Evolutionary conservation across 768 basidiomycete genomes (phyloP), one percentile per base, ranked within the genome.

Genomic region (Boletales sp.): DNA sequence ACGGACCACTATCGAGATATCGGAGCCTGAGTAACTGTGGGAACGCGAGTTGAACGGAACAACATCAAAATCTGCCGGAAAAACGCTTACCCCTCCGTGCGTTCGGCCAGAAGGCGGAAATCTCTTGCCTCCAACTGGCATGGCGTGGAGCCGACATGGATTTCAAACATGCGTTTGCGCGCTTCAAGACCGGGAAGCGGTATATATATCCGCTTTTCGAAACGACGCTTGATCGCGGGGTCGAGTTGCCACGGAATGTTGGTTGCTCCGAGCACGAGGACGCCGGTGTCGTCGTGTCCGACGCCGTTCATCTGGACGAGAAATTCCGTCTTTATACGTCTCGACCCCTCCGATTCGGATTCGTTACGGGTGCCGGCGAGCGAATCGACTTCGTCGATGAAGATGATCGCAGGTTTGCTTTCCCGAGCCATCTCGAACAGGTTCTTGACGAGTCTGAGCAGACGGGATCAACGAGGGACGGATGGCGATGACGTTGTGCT

Each of bases 221-320:
- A 98, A 83, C 95, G 83, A 65, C 97, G 87, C 69, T 97, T 98
- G 73, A 97, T 97, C 39, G 95, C 95, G 55, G 90, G 88, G 65
- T 98, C 95, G 40, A 97, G 79, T 64, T 94, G 90, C 95, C 95
- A 98, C 3, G 97, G 97, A 45, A 98, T 97, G 58, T 99, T 99
- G 5, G 97, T 99, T 9, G 97, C 97, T 29, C 94, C 97, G 18
- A 99, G 79, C 9, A 98, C 94, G 17, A 99, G 79, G 0, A 99
- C 91, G 9, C 97, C 97, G 0, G 90, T 90, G 68, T 97, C 94
- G 52, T 99, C 97, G 62, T 97, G 92, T 0, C 97, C 97, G 2
- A 98, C 95, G 36, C 97, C 97, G 55, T 98, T 92, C 93, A 98
- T 98, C 66, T 97, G 92, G n/a, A 94, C 90, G 43, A 94, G 73